Evolutionary conservation across 2,329 filamentous ascomycete species (phyloP).

Genomic region (Scedosporium dehoogii): DNA sequence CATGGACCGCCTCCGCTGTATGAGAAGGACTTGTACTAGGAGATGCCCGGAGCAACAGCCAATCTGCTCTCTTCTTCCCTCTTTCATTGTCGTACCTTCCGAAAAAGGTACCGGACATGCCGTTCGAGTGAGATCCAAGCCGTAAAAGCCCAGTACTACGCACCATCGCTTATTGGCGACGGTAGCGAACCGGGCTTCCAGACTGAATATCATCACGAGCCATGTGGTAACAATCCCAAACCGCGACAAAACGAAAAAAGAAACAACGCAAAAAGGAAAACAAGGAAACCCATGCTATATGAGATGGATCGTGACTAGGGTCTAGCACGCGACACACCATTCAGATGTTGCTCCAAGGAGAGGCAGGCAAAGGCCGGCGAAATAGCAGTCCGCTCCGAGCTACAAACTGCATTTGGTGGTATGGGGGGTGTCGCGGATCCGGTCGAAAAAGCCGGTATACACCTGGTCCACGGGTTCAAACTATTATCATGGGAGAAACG

Average conservation of each 20-base stretch:
- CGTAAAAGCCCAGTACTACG: neutral
- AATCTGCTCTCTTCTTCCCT: neutral
- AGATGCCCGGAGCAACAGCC: too few species aligned
- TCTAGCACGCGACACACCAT: neutral
- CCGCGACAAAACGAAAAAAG: neutral
- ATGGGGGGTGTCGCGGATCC: slow-evolving; percentile 2
- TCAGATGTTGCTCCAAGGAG: neutral
- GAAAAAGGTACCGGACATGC: slow-evolving; percentile 4
- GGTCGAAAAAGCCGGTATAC: neutral
- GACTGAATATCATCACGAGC: slow-evolving; percentile 3
- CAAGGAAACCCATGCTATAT: slow-evolving; percentile 1
- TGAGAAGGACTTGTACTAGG: too few species aligned
- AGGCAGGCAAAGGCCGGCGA: neutral
- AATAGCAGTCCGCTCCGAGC: neutral
- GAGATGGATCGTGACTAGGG: slow-evolving; percentile 4
- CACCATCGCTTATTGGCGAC: neutral
- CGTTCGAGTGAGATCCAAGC: slow-evolving; percentile 2
- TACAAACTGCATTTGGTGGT: neutral
- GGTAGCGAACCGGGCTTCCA: neutral
- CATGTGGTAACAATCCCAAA: slow-evolving; percentile 1
- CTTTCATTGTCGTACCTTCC: neutral
- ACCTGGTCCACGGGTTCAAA: slow-evolving; percentile 1
- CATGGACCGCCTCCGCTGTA: too few species aligned
- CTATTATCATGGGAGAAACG: neutral
- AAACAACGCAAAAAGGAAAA: neutral